Evolutionary conservation across 805 yeast species (phyloP).

Genomic region (Wickerhamomyces chaumierensis): DNA sequence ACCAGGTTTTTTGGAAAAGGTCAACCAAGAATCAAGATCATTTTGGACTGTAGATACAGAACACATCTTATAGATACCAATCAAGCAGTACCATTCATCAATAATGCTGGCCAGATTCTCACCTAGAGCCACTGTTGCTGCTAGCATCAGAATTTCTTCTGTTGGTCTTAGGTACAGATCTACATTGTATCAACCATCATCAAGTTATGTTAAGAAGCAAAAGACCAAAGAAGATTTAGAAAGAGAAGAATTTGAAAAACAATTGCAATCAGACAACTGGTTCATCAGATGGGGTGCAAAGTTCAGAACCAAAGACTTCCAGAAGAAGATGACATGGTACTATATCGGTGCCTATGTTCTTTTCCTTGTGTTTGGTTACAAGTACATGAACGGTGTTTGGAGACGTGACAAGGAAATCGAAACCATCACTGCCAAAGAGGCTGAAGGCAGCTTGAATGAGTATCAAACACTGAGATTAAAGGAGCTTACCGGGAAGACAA

Average conservation of each 20-base stretch:
- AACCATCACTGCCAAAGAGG: constrained; percentile 27
- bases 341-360: constrained; percentile 49
- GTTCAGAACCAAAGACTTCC: constrained; percentile 43
- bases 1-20: too few relatives aligned
- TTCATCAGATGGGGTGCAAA: constrained; percentile 41
- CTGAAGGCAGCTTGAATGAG: constrained; percentile 30
- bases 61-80: too few relatives aligned
- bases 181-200: constrained; percentile 15
- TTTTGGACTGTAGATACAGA: too few relatives aligned
- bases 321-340: constrained; percentile 50
- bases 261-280: constrained; percentile 24
- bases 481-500: constrained; percentile 44
- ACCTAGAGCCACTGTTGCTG: not conserved
- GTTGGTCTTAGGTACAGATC: constrained; percentile 5
- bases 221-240: constrained; percentile 24
- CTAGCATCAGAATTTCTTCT: not conserved
- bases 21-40: too few relatives aligned
- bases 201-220: constrained; percentile 7
- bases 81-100: too few relatives aligned
- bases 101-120: not conserved
- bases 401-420: constrained; percentile 52
- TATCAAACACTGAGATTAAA: constrained; percentile 55
- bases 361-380: constrained; percentile 46
- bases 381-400: constrained; percentile 57
- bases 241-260: constrained; percentile 21